Evolutionary conservation across 176 grass and related monocot species (phyloP), one percentile per base, ranked within the genome.

Genomic region (Carex parvula): DNA sequence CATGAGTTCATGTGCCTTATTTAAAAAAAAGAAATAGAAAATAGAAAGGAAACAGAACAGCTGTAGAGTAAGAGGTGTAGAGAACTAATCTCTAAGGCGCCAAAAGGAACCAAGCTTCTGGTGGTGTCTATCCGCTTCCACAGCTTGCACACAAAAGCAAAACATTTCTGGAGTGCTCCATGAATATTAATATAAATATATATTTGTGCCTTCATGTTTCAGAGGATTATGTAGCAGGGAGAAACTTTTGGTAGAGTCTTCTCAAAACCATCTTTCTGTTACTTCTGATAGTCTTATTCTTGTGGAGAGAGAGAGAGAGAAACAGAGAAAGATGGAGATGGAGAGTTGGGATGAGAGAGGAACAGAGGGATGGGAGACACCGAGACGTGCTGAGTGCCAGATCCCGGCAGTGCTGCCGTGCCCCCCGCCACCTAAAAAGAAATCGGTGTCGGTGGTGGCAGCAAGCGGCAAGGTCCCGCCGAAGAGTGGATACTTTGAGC

Each of bases 401-500:
- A 94, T 94, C 61, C 92, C 94, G 3, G 88, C 60, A 33, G 63
- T 89, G 42, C 46, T 81, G 50, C 48, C 39, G 4, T 94, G 92
- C 85, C 92, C 92, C n/a, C 83, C 81, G 52, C 90, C 90, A 48
- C 86, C 89, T n/a, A 80, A 75, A n/a, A 94, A 92, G 88, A 97
- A 84, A 84, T 32, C 79, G 17, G 63, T 84, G 0, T 1, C 82
- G 29, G 5, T 66, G 48, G 80, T 59, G 46, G 1, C 44, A 16
- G 60, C 44, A 6, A 88, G 83, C 77, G 81, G 81, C 22, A 50
- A 84, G 50, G 83, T 53, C 3, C 90, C 90, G 33, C 94, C 92
- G 41, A 89, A 91, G 88, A 93, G 73, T 1, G 94, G 85, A 0
- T 97, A 92, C 87, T 97, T 94, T 81, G 81, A 94, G 69, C 92